Evolutionary conservation across 2,329 filamentous ascomycete species (phyloP).

Genomic region (Cladophialophora yegresii): DNA sequence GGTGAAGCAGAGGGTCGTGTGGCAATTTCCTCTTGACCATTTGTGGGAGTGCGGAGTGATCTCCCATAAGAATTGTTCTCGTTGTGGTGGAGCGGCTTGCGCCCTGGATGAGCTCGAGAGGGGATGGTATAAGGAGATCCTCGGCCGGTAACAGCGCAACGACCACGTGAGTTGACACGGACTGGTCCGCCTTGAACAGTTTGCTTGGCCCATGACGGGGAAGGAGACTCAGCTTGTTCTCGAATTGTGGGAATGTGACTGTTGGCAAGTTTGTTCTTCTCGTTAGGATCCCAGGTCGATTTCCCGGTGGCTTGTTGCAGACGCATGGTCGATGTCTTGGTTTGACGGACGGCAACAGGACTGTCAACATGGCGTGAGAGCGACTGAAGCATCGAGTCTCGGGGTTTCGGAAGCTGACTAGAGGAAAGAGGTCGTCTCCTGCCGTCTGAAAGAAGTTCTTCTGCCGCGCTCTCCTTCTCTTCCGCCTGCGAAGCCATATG

Average conservation of each 20-base stretch:
- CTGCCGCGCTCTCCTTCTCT: not conserved
- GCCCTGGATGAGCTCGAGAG: conserved; percentile 1
- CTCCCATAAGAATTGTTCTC: not conserved
- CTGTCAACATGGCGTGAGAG: conserved; percentile 23
- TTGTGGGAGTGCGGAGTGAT: not conserved
- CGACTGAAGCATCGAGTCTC: conserved; percentile 30
- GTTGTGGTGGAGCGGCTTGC: not conserved
- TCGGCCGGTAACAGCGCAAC: conserved; percentile 27
- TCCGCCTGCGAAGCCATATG: not conserved
- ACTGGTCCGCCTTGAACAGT: conserved; percentile 16
- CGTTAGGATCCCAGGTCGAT: conserved; percentile 15
- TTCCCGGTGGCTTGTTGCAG: conserved; percentile 22
- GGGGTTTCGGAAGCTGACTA: conserved; percentile 29
- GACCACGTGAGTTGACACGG: conserved; percentile 25
- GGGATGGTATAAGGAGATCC: conserved; percentile 32
- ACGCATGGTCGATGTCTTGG: conserved; percentile 28
- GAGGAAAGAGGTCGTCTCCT: conserved; percentile 22
- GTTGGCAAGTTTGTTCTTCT: conserved; percentile 11
- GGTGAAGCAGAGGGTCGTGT: not conserved
- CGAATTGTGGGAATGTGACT: conserved; percentile 10
- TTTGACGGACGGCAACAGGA: conserved; percentile 20
- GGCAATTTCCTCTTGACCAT: not conserved
- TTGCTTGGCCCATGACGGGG: conserved; percentile 4
- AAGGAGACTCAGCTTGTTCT: conserved; percentile 15
- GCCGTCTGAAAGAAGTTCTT: not conserved